Base-by-base conservation (phyloP, 768 basidiomycete genomes). In the Symmetrospora coprosmae region DNA sequence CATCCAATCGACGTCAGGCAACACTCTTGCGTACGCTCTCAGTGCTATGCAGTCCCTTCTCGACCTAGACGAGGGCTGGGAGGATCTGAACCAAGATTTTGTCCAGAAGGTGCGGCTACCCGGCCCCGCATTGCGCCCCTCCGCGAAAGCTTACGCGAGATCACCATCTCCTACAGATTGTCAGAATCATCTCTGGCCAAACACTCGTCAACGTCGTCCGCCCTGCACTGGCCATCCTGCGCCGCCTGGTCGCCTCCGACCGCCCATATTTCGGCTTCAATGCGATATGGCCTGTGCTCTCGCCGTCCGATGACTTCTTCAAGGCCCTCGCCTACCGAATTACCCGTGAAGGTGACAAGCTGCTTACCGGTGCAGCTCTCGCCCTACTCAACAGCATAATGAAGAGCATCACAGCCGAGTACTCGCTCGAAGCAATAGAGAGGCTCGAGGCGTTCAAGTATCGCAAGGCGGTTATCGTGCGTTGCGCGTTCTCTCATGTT, bases 341-440 rank as follows among this genome's bases (percentile, higher is more conserved):
- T 40, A 83, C 82, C 28, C 85, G 83, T 55, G 83, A 84, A 28
- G 21, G 85, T 81, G 28, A 37, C 31, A 31, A 31, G 37, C 56
- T 27, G 41, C 50, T 31, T n/a, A 60, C 58, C 64, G 41, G 66
- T 87, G 87, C 64, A 16, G 62, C 50, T 2, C 82, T 92, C 81
- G 87, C 85, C 81, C 75, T 92, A 66, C 85, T 92, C 67, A 89
- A 90, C 69, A 86, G 87, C 7, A 75, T 91, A 9, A 71, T 91
- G 59, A 58, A 58, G 31, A 31, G 4, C 17, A 46, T 46, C 21
- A 40, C 41, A 2, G 28, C 23, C 11, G n/a, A 33, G 8, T 31
- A 19, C 25, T 43, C 46, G 6, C 31, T 45, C 9, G 55, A 58
- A 27, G 41, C 30, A 3, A 4, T 13, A 14, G 31, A 47, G 17